phyloP scores from a whole-genome alignment of 495 filamentous ascomycete genomes.

The Talaromyces thailandensis region DNA sequence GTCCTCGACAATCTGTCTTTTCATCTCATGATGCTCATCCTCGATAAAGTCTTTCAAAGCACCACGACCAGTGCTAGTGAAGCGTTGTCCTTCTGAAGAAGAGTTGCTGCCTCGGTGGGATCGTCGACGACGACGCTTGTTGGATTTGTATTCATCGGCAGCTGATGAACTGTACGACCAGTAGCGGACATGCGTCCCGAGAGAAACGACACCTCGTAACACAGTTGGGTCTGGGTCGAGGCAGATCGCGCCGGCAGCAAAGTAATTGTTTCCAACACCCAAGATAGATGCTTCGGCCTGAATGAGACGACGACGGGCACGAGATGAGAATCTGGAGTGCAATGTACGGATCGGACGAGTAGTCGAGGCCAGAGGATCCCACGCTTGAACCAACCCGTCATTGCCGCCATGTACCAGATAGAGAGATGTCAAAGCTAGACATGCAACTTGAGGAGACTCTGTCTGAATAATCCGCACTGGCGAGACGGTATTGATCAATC shows the following conservation, averaged over 20 bases:
- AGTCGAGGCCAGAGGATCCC: constrained; percentile 87
- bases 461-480: constrained; percentile 81
- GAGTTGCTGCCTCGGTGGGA: constrained; percentile 51
- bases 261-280: constrained; percentile 66
- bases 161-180: constrained; percentile 82
- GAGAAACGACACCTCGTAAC: constrained; percentile 83
- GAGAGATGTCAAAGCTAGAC: constrained; percentile 75
- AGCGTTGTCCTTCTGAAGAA: constrained; percentile 40
- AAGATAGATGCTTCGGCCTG: constrained; percentile 60
- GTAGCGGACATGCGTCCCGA: constrained; percentile 80
- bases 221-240: constrained; percentile 84
- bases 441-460: constrained; percentile 81
- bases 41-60: constrained; percentile 70
- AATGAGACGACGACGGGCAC: constrained; percentile 63
- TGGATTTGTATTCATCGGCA: constrained; percentile 55
- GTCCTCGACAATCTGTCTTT: constrained; percentile 59
- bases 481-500: constrained; percentile 42
- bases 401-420: constrained; percentile 89
- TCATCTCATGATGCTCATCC: constrained; percentile 70
- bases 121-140: constrained; percentile 53
- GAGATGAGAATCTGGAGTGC: constrained; percentile 77
- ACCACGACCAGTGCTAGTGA: constrained; percentile 50
- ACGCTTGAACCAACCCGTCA: constrained; percentile 91
- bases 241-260: constrained; percentile 71
- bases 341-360: constrained; percentile 75